Conservation (phyloP, 371 early-diverging fungal species). For the Mucor racemosus region DNA sequence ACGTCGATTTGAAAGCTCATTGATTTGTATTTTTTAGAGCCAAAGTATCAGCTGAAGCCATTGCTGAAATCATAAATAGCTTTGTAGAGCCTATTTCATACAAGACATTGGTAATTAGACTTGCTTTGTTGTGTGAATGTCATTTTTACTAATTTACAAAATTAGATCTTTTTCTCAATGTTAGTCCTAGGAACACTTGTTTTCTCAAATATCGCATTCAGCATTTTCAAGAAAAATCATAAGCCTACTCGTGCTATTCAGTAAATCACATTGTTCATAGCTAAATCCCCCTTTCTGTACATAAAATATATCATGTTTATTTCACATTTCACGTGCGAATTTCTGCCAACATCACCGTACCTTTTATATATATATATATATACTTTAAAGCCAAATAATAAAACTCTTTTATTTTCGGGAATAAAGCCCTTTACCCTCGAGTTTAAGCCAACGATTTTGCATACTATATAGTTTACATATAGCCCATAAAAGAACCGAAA, state of each 20-base stretch:
- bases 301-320: background rate
- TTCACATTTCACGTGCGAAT: background rate
- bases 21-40: constrained; percentile 33
- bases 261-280: background rate
- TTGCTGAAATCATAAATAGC: constrained; percentile 81
- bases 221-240: constrained; percentile 16
- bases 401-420: no score
- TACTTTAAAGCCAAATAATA: no score
- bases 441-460: no score
- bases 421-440: background rate
- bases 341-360: background rate
- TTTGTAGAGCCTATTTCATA: constrained; percentile 83
- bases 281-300: background rate
- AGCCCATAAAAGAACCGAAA: no score
- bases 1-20: background rate
- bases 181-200: constrained; percentile 8
- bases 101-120: constrained; percentile 69
- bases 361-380: background rate
- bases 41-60: constrained; percentile 77
- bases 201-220: constrained; percentile 24
- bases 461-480: no score
- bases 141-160: background rate
- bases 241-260: background rate
- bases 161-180: constrained; percentile 10
- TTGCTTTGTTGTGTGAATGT: background rate